Conservation (phyloP, 202 grass and related monocot genomes). For the Zizania palustris region DNA sequence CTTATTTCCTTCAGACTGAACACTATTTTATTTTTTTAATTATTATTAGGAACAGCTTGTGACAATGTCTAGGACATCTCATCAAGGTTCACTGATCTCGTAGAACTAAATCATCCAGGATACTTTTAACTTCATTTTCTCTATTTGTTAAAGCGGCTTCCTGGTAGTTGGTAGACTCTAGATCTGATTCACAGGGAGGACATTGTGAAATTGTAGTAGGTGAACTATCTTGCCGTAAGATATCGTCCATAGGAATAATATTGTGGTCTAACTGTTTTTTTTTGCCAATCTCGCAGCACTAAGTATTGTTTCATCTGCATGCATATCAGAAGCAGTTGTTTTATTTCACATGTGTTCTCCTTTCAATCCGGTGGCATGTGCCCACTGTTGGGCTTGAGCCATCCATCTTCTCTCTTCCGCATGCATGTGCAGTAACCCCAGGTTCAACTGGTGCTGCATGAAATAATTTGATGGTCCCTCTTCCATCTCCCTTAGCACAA, state of each 20-base stretch:
- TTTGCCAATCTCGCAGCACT: background rate
- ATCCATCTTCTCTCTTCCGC: conserved; percentile 25
- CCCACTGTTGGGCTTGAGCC: conserved; percentile 49
- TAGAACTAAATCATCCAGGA: background rate
- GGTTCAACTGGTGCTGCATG: conserved; percentile 28
- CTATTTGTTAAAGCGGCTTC: background rate
- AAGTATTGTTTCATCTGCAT: conserved; percentile 3
- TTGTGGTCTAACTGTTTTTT: conserved; percentile 3
- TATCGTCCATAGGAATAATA: background rate
- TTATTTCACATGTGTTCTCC: background rate
- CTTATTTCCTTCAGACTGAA: conserved; percentile 4
- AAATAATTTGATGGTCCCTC: conserved; percentile 43
- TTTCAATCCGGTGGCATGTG: conserved; percentile 38
- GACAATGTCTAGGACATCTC: conserved; percentile 1
- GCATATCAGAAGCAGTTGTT: conserved; percentile 5
- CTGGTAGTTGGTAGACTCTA: background rate
- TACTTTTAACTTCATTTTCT: background rate
- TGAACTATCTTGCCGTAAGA: background rate
- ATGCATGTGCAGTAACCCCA: conserved; percentile 44
- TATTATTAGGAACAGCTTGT: background rate
- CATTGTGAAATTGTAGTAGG: background rate
- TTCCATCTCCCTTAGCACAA: conserved; percentile 31
- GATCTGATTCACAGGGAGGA: conserved; percentile 7
- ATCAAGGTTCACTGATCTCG: background rate
- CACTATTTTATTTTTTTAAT: background rate